Conservation (phyloP, 2,329 filamentous ascomycete genomes). For the Rachicladosporium sp. region DNA sequence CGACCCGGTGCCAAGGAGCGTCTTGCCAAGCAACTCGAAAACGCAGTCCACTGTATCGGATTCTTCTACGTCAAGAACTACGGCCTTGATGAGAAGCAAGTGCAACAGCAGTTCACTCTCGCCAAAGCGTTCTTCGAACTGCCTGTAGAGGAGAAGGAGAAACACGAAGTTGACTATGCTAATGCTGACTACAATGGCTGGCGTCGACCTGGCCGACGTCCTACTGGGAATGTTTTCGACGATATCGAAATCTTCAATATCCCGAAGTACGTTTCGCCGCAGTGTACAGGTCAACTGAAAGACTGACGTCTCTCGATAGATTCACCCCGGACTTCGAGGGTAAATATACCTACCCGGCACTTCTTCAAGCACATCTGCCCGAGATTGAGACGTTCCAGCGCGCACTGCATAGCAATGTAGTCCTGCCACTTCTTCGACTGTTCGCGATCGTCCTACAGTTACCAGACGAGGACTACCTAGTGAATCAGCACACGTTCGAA, state of each 20-base stretch:
- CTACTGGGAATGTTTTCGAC: conserved; percentile 25
- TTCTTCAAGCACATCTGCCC: conserved; percentile 35
- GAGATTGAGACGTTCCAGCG: conserved; percentile 46
- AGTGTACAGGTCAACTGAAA: too few relatives aligned
- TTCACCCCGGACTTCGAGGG: conserved; percentile 19
- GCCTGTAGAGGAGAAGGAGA: conserved; percentile 45
- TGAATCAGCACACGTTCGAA: conserved; percentile 46
- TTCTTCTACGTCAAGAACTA: conserved; percentile 56
- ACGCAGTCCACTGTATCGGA: conserved; percentile 37
- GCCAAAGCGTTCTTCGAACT: conserved; percentile 46
- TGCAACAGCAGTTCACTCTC: conserved; percentile 48
- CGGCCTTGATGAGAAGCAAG: conserved; percentile 45
- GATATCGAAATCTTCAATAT: conserved; percentile 50
- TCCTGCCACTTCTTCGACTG: conserved; percentile 44
- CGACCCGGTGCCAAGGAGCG: conserved; percentile 42
- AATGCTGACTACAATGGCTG: conserved; percentile 12
- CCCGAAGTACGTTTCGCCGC: too few relatives aligned
- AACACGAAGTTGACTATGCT: conserved; percentile 29
- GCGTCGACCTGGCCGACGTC: conserved; percentile 10
- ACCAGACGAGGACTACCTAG: conserved; percentile 44
- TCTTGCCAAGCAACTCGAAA: conserved; percentile 42
- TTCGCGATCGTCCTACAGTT: conserved; percentile 50
- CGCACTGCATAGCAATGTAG: conserved; percentile 41
- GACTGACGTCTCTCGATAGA: conserved; percentile 37
- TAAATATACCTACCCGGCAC: conserved; percentile 12